Evolutionary conservation across 768 basidiomycete genomes (phyloP), one percentile per base, ranked within the genome.

Genomic region (Lentinula guzmanii): DNA sequence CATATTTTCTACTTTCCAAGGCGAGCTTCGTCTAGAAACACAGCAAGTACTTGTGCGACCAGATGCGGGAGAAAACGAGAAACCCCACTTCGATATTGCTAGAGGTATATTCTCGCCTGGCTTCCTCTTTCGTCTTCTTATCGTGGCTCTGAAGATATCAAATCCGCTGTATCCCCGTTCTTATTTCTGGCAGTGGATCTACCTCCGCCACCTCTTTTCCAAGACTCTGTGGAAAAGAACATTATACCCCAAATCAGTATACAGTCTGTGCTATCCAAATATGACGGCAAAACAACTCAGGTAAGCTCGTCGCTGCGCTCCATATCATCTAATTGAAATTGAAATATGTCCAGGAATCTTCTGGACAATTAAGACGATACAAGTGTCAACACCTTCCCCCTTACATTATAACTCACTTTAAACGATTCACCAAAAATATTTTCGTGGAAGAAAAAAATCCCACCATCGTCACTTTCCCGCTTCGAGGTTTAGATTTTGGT

Each of bases 391-490:
- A 82, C 41, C 77, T 99, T 63, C 97, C 97, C 42, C 91, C 82
- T 54, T 98, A 97, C 70, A 87, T 99, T 68, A 90, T 98, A 68
- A 78, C 98, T 18, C 92, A 96, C 71, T 95, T 90, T 81, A 98
- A 95, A 72, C 86, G 97, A 42, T 99, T 98, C 76, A 95, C 93
- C 24, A 97, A 92, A 72, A 99, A 98, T 72, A 81, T 81, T 57
- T 98, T 98, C 68, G 95, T 98, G 5, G 96, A 98, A 73, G 97
- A 99, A 74, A 97, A 97, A 75, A 99, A 99, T 69, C 96, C 96
- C 7, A 99, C 97, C 1, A 95, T 99, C 63, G 91, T 99, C 66
- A 99, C 96, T 70, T 99, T 97, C 69, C 96, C 96, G 2, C 79
- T 98, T 28, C 84, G 91, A 61, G 95, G 96, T 3, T 82, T 98